A percentile compares a stretch with the other conserved stretches of the same genome.
Evolutionary conservation across 768 basidiomycete species (phyloP).

Genomic region (Podaxis pistillaris): DNA sequence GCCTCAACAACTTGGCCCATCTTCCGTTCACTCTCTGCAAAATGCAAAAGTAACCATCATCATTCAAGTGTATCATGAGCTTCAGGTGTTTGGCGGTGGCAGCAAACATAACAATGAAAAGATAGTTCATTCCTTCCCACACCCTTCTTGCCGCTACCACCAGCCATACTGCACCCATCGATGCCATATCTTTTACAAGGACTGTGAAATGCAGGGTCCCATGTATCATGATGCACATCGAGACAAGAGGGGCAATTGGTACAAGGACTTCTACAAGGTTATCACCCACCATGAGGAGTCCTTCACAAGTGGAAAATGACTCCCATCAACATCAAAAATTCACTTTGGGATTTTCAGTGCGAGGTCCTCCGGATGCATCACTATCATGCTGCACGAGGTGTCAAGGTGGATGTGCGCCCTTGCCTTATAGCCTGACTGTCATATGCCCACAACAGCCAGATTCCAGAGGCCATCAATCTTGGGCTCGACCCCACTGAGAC

Average conservation of each 20-base stretch:
- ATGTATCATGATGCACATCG: constrained; percentile 40
- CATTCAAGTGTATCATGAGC: constrained; percentile 93
- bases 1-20: constrained; percentile 84
- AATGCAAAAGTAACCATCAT: constrained; percentile 85
- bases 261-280: constrained; percentile 96
- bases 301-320: constrained; percentile 86
- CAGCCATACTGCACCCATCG: constrained; percentile 92
- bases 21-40: constrained; percentile 74
- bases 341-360: constrained; percentile 88
- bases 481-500: constrained; percentile 90
- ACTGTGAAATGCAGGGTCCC: constrained; percentile 75
- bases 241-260: constrained; percentile 76
- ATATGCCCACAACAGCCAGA: constrained; percentile 88
- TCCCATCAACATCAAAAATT: constrained; percentile 81
- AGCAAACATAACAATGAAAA: constrained; percentile 96
- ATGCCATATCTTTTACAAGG: constrained; percentile 88
- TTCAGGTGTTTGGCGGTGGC: constrained; percentile 96
- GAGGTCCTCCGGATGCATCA: constrained; percentile 91
- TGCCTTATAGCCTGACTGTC: constrained; percentile 79
- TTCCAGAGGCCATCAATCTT: constrained; percentile 94
- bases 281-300: constrained; percentile 85
- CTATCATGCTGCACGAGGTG: constrained; percentile 59
- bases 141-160: constrained; percentile 59
- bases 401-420: constrained; percentile 39
- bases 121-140: constrained; percentile 66